Conservation (phyloP, 164 flowering plant genomes). For the Magnolia changhungtana region DNA sequence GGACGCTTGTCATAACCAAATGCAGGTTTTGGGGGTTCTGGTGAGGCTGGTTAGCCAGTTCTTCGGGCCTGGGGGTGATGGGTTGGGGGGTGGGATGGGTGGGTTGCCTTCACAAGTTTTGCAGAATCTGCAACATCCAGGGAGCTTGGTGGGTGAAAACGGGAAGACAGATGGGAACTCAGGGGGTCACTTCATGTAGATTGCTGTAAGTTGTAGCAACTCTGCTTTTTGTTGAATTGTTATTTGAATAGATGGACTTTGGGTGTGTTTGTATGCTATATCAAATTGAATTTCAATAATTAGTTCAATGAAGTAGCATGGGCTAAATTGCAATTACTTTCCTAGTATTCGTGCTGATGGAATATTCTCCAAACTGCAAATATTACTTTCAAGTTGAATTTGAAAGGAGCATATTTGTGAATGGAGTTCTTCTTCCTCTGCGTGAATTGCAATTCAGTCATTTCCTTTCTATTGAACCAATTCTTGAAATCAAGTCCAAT, state of each 20-base stretch:
- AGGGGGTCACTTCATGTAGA: conserved; percentile 59
- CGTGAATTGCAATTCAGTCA: too few relatives aligned
- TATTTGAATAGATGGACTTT: neutral
- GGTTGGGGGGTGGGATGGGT: conserved; percentile 54
- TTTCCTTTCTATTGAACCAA: too few relatives aligned
- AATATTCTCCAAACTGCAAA: too few relatives aligned
- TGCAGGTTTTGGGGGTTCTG: conserved; percentile 72
- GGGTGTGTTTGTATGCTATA: neutral
- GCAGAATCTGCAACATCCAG: conserved; percentile 48
- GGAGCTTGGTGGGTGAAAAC: conserved; percentile 44
- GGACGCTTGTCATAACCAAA: conserved; percentile 78
- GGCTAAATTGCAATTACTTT: too few relatives aligned
- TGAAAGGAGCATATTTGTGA: too few relatives aligned
- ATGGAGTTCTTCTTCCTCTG: too few relatives aligned
- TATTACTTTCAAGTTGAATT: too few relatives aligned
- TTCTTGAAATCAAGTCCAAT: too few relatives aligned
- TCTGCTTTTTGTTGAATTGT: neutral
- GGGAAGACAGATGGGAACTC: conserved; percentile 61
- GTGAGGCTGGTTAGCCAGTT: conserved; percentile 64
- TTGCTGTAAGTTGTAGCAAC: neutral
- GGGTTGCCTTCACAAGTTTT: conserved; percentile 51
- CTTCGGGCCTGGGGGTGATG: conserved; percentile 62
- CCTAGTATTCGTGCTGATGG: too few relatives aligned
- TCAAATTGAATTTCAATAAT: too few relatives aligned
- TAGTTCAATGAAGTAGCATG: too few relatives aligned